Conservation (phyloP, 441 rosid species). For the Mallotus repandus region DNA sequence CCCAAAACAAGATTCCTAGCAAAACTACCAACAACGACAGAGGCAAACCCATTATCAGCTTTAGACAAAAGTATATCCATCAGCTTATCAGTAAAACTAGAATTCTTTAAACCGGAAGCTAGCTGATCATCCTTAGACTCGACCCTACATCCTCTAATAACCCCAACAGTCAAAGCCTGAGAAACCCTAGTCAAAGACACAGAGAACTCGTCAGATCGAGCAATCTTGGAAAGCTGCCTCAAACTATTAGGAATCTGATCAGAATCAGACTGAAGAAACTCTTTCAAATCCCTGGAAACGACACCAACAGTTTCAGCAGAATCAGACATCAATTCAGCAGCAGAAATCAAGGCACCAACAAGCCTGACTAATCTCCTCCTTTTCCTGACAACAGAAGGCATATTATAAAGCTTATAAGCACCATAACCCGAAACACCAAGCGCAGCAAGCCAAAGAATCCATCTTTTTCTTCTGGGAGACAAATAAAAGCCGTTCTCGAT, state of each 20-base stretch:
- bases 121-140: conserved; percentile 25
- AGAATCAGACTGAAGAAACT: conserved; percentile 69
- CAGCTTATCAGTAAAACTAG: conserved; percentile 51
- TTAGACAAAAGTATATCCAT: conserved; percentile 67
- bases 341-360: conserved; percentile 51
- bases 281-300: conserved; percentile 68
- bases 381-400: conserved; percentile 44
- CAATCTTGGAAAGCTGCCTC: conserved; percentile 78
- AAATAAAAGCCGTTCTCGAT: conserved; percentile 36
- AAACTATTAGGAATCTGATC: conserved; percentile 79
- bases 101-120: conserved; percentile 22
- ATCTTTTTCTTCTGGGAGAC: conserved; percentile 48
- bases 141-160: conserved; percentile 51
- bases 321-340: conserved; percentile 66
- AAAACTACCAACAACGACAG: conserved; percentile 80
- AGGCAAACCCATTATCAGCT: conserved; percentile 75
- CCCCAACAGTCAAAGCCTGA: conserved; percentile 63
- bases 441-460: conserved; percentile 49
- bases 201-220: conserved; percentile 54
- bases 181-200: conserved; percentile 52
- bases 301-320: conserved; percentile 57
- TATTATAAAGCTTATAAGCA: conserved; percentile 52
- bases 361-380: conserved; percentile 54
- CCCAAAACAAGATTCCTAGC: conserved; percentile 88
- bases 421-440: conserved; percentile 62